A percentile compares a stretch with the other conserved stretches of the same genome.
Evolutionary conservation across 176 grass and related monocot species (phyloP).

Genomic region (Avena eriantha): DNA sequence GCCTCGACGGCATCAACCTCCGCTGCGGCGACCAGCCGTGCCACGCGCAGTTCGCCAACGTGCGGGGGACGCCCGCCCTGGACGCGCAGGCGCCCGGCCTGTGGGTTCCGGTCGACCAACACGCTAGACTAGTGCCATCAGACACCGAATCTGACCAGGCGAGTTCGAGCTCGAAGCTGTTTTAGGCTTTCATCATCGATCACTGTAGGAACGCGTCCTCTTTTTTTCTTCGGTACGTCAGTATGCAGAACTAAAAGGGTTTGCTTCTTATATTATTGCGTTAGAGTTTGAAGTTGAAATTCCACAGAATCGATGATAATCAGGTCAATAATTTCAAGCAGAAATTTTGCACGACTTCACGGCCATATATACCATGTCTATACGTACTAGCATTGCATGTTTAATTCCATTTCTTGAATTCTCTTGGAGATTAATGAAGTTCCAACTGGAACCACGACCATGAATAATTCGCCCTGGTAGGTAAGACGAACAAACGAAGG

Average conservation of each 20-base stretch:
- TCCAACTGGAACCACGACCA: not conserved
- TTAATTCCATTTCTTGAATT: too few relatives aligned
- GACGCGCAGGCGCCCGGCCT: not conserved
- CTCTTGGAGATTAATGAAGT: not conserved
- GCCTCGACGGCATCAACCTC: constrained; percentile 40
- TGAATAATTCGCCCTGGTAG: not conserved
- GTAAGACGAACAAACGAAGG: not conserved
- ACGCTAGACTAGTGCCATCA: not conserved
- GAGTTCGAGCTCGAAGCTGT: not conserved
- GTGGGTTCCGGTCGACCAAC: not conserved
- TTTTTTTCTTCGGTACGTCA: not conserved
- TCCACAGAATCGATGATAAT: not conserved
- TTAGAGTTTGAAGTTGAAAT: not conserved
- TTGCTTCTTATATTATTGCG: not conserved
- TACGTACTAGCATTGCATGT: not conserved
- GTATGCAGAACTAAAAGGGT: not conserved
- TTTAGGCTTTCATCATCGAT: not conserved
- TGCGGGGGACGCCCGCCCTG: not conserved
- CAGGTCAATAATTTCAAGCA: not conserved
- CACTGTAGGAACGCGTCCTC: not conserved
- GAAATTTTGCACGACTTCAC: not conserved
- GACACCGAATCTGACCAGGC: not conserved
- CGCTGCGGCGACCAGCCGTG: constrained; percentile 35
- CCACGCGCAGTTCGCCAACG: constrained; percentile 1
- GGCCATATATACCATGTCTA: not conserved